These are phyloP conservation scores for Kwoniella bestiolae DNA, from an alignment of 768 basidiomycete genomes.

Conservation along the genomic window DNA sequence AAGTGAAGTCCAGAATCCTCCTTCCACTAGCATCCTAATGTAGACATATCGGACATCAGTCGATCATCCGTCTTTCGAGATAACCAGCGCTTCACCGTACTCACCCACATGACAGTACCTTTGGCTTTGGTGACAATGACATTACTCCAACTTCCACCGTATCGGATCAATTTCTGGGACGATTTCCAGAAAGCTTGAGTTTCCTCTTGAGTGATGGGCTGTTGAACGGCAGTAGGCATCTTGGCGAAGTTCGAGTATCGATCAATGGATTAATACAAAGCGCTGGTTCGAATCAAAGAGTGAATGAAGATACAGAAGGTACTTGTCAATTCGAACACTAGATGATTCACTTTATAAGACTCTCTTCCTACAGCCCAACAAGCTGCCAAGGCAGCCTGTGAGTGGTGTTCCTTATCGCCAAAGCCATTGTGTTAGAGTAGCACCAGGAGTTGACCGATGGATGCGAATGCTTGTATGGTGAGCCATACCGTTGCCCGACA, in stretches of 20 bases:
- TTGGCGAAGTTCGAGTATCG: background rate
- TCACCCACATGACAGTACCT: conserved; percentile 26
- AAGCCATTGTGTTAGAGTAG: background rate
- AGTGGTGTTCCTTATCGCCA: no score
- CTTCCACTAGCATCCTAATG: conserved; percentile 37
- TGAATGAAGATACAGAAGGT: no score
- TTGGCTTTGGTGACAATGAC: conserved; percentile 22
- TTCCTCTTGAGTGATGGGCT: background rate
- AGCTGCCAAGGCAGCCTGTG: no score
- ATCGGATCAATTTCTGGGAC: conserved; percentile 17
- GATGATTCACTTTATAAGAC: no score
- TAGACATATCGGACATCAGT: no score
- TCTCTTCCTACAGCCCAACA: no score
- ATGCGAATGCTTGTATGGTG: no score
- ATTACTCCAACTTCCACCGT: conserved; percentile 19
- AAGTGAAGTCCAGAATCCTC: conserved; percentile 46
- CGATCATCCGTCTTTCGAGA: no score
- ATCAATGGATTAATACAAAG: background rate
- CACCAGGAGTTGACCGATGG: background rate
- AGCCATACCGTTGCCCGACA: background rate
- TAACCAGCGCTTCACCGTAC: background rate
- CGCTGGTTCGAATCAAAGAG: background rate
- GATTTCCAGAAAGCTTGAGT: conserved; percentile 8
- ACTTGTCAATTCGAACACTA: no score
- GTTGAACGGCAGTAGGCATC: conserved; percentile 5